A percentile compares a stretch with the other conserved stretches of the same genome.
Conservation (phyloP, 2,329 filamentous ascomycete genomes). For the Hymenotorrendiella dingleyae region DNA sequence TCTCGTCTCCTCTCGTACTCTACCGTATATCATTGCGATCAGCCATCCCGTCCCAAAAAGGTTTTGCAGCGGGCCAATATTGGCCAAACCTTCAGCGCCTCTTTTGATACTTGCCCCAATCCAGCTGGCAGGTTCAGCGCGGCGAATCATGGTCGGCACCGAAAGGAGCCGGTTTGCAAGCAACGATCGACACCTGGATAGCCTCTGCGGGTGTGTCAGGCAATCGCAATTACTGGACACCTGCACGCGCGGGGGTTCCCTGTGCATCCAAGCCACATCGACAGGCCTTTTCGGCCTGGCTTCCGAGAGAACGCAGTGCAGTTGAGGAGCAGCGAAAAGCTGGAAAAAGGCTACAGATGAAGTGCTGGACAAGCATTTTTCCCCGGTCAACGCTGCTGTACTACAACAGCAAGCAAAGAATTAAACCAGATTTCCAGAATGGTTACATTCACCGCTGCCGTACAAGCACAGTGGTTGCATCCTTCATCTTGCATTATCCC, state of each 20-base stretch:
- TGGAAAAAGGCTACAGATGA: background rate
- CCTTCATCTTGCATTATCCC: slow-evolving; percentile 12
- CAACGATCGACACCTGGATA: slow-evolving; percentile 22
- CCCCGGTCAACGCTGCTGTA: background rate
- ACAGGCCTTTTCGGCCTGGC: slow-evolving; percentile 13
- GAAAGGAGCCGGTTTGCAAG: slow-evolving; percentile 13
- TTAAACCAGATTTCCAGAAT: slow-evolving; percentile 5
- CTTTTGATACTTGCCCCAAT: slow-evolving; percentile 4
- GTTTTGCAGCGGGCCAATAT: slow-evolving; percentile 16
- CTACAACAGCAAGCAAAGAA: background rate
- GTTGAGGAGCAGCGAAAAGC: background rate
- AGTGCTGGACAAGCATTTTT: background rate
- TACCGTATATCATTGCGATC: slow-evolving; percentile 1
- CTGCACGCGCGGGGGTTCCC: slow-evolving; percentile 6
- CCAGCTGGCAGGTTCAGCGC: too few relatives aligned
- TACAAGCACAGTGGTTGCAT: background rate
- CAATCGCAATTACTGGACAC: slow-evolving; percentile 12
- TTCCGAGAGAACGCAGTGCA: slow-evolving; percentile 3
- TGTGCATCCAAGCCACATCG: slow-evolving; percentile 2
- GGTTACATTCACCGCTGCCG: slow-evolving; percentile 7
- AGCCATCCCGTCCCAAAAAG: slow-evolving; percentile 3
- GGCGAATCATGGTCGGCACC: slow-evolving; percentile 12
- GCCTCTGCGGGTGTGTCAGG: slow-evolving; percentile 20
- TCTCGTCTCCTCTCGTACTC: too few relatives aligned
- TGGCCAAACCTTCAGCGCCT: slow-evolving; percentile 8